Evolutionary conservation across 2,329 filamentous ascomycete species (phyloP), one percentile per base, ranked within the genome.

Genomic region (Setomelanomma holmii): DNA sequence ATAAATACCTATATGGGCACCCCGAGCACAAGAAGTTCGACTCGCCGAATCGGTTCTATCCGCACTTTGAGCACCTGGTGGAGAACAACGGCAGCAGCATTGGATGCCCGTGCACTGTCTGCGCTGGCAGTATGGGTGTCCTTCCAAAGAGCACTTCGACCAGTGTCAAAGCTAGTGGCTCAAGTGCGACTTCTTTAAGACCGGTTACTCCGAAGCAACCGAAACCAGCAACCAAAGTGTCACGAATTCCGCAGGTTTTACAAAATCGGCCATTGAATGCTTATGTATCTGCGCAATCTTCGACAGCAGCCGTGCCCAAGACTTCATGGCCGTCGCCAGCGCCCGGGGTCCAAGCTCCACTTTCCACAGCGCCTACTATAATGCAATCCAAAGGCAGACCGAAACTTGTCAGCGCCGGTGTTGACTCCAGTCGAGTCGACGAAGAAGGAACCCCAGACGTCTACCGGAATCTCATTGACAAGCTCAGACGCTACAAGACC

Each of bases 1-100:
- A 86, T 64, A 78, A 79, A 43, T 85, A 82, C 49, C 70, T 87
- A 0, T 86, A 77, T 49, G 85, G 85, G 0, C 84, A 87, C 64
- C 83, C 82, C 0, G 68, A 71, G 6, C 78, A 78, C 6, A 72
- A 73, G 41, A 72, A 68, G 14, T 87, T 82, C 49, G 78, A 84
- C 40, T 87, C 84, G 0, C 77, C 80, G 0, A 77, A 77, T 17
- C 72, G 79, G 4, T 86, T 86, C 58, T 83, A 78, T 42, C 79
- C 80, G 0, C 85, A 88, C 53, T 86, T 87, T 64, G 71, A 78
- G 44, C 77, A 80, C 64, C 64, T 87, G 20, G 84, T 86, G 79
- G 76, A 79, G 12, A 75, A 79, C 44, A 71, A 60, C 2, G 76
- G 75, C 0, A 67, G 69, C 36, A 68, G 64, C 5, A 69, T 73